Evolutionary conservation across 495 filamentous ascomycete species (phyloP), one percentile per base, ranked within the genome.

Genomic region (Chaetomium fimeti): DNA sequence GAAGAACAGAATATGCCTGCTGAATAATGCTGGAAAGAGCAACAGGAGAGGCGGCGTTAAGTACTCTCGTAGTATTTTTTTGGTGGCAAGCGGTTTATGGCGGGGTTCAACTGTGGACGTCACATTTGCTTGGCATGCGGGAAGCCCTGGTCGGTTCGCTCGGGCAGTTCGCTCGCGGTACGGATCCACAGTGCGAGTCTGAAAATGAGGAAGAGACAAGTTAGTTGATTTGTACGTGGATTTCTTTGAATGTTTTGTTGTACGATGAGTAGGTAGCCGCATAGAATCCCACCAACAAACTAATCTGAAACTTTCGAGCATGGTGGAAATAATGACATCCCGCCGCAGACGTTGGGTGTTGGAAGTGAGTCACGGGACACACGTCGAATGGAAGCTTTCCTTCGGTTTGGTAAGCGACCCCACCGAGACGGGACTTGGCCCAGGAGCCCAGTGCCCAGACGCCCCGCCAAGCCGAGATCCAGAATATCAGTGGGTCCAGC

Each of bases 21-120:
- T 68, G 62, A 55, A 61, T 61, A 61, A 65, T 65, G 27, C 13
- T 38, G n/a, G 12, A 12, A 4, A 45, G 47, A 43, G 22, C 9
- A 18, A 5, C 45, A 49, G 45, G 45, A 20, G 45, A 47, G 18
- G 61, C 52, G 29, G 9, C 45, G 9, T 20, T 55, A 29, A 47
- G 58, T 56, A 47, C 40, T 57, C 56, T 57, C 47, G 57, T 16
- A 8, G 13, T 65, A 66, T 69, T 66, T 66, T 70, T 74, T 57
- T 66, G 63, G 71, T 74, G 71, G 71, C 71, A 69, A 67, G 69
- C 64, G 67, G 68, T 69, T 66, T 62, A 62, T 63, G 40, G 59
- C 57, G 68, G 67, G 69, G 67, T 63, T 51, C 55, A 51, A 40
- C 43, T 63, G 58, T 68, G 66, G 65, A 70, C 68, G 70, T 69